These are phyloP conservation scores for Podila epigama DNA, from an alignment of 192 early-diverging fungal genomes.

Conservation along the genomic window DNA sequence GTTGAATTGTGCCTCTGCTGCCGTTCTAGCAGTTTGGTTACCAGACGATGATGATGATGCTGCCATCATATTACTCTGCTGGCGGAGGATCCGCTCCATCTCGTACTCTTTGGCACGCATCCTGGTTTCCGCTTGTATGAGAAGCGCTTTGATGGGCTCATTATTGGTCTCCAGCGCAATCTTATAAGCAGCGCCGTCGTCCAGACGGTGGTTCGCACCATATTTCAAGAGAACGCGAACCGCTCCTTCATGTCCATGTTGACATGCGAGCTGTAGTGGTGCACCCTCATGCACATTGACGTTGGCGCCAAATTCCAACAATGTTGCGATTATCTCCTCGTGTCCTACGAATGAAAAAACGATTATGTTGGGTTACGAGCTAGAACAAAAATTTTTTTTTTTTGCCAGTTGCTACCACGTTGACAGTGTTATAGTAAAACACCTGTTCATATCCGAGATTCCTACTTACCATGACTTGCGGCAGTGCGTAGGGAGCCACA, in stretches of 20 bases:
- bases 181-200: constrained; percentile 44
- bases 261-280: constrained; percentile 39
- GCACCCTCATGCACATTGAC: constrained; percentile 49
- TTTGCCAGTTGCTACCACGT: too few relatives aligned
- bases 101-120: constrained; percentile 39
- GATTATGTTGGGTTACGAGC: neutral
- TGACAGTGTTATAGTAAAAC: too few relatives aligned
- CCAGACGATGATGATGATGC: constrained; percentile 1
- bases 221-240: constrained; percentile 27
- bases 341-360: constrained; percentile 9
- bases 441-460: too few relatives aligned
- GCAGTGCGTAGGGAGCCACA: constrained; percentile 37
- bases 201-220: constrained; percentile 41
- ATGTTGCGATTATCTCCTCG: constrained; percentile 24
- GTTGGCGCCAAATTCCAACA: constrained; percentile 38
- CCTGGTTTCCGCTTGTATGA: constrained; percentile 33
- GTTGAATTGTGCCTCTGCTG: neutral
- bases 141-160: constrained; percentile 22
- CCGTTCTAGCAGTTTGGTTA: neutral
- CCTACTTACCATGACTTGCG: constrained; percentile 32
- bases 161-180: constrained; percentile 34
- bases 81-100: constrained; percentile 24
- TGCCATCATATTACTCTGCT: constrained; percentile 21
- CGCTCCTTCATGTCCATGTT: constrained; percentile 36
- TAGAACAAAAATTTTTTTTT: too few relatives aligned